Conservation (phyloP, 2,329 filamentous ascomycete species). For the Chrysoporthe deuterocubensis region DNA sequence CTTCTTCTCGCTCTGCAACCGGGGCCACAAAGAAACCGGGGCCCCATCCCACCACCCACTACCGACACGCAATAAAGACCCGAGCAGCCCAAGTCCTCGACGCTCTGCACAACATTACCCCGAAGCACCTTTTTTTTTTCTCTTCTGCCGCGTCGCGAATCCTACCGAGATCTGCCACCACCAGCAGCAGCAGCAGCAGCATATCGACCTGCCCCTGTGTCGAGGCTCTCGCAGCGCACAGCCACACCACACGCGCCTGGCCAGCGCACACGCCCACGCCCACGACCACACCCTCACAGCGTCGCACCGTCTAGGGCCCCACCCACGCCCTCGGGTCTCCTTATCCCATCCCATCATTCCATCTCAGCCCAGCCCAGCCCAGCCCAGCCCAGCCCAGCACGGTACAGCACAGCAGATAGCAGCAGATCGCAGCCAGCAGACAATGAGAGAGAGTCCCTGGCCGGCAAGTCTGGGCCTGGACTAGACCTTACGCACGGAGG, state of each 20-base stretch:
- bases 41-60: slow-evolving; percentile 7
- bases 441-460: slow-evolving; percentile 5
- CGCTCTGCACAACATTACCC: slow-evolving; percentile 52
- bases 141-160: background rate
- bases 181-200: background rate
- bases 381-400: background rate
- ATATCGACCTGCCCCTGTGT: background rate
- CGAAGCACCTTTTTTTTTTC: slow-evolving; percentile 37
- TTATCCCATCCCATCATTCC: background rate
- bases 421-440: background rate
- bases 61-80: slow-evolving; percentile 25
- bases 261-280: background rate
- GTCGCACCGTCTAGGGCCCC: background rate
- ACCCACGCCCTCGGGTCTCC: background rate
- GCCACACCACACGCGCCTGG: background rate
- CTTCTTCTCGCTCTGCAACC: background rate
- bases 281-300: background rate
- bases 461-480: background rate
- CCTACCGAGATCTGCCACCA: slow-evolving; percentile 16
- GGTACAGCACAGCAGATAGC: slow-evolving; percentile 4
- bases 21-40: slow-evolving; percentile 10
- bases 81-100: slow-evolving; percentile 31
- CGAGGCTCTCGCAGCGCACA: background rate
- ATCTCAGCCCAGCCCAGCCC: no score
- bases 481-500: background rate